Conservation (phyloP, 257 asterid species). For the Anisodus tanguticus region DNA sequence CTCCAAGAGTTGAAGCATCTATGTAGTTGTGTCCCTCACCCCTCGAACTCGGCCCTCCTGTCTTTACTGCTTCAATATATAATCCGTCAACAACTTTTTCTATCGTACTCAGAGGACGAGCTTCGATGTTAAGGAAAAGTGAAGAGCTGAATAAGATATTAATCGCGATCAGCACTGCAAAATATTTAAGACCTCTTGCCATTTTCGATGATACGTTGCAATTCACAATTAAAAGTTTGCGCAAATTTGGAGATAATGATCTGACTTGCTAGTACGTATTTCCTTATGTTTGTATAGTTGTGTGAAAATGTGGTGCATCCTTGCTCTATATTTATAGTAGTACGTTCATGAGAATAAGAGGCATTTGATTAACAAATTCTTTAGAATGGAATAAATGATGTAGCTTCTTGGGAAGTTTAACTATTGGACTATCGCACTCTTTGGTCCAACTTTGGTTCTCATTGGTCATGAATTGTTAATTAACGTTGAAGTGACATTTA, state of each 20-base stretch:
- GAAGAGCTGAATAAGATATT: constrained; percentile 18
- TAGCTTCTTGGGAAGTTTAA: constrained; percentile 22
- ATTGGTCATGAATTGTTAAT: background rate
- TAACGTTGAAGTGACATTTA: background rate
- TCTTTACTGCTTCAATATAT: constrained; percentile 36
- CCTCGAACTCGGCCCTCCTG: constrained; percentile 39
- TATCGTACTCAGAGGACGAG: constrained; percentile 34
- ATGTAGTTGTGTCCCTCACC: constrained; percentile 33
- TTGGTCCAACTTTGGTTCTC: constrained; percentile 16
- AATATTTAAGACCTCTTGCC: constrained; percentile 20
- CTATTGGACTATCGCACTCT: background rate
- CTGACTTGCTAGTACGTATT: background rate
- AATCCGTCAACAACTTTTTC: constrained; percentile 23
- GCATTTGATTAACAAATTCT: background rate
- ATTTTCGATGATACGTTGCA: background rate
- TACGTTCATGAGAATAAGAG: background rate
- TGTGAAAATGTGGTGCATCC: background rate
- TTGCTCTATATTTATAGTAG: constrained; percentile 25
- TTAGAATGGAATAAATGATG: background rate
- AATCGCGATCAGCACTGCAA: background rate
- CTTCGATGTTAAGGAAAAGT: constrained; percentile 19
- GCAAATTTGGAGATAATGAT: background rate
- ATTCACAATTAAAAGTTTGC: background rate
- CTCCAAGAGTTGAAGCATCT: constrained; percentile 29
- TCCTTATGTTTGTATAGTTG: background rate